Evolutionary conservation across 2,329 filamentous ascomycete genomes (phyloP).

Genomic region (Lachnellula cervina): DNA sequence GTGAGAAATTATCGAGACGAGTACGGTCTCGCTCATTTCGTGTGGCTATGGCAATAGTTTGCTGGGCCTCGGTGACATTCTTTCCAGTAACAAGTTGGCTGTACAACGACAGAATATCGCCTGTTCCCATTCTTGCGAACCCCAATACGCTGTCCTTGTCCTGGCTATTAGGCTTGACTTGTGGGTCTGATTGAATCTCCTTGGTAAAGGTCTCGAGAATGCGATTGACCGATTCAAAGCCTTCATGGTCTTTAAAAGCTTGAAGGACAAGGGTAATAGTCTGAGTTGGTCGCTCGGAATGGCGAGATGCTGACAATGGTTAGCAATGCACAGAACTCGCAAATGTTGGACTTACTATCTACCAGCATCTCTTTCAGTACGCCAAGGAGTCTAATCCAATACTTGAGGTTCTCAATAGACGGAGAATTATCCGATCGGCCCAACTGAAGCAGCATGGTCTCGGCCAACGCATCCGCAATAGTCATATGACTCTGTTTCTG

Average conservation of each 20-base stretch:
- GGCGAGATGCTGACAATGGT: slow-evolving; percentile 11
- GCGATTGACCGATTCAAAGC: slow-evolving; percentile 67
- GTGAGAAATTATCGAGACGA: slow-evolving; percentile 56
- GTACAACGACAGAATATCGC: slow-evolving; percentile 82
- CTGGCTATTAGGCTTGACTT: not conserved
- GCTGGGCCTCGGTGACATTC: slow-evolving; percentile 70
- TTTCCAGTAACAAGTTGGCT: slow-evolving; percentile 71
- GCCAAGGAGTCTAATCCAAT: slow-evolving; percentile 77
- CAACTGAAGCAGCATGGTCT: slow-evolving; percentile 65
- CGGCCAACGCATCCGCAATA: slow-evolving; percentile 63
- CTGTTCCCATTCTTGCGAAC: slow-evolving; percentile 54
- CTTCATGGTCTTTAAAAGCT: slow-evolving; percentile 78
- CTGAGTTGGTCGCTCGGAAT: slow-evolving; percentile 38
- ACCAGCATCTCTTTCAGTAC: slow-evolving; percentile 74
- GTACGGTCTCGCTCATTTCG: slow-evolving; percentile 51
- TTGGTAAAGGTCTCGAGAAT: slow-evolving; percentile 66
- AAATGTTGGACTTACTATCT: slow-evolving; percentile 46
- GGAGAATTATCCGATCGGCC: slow-evolving; percentile 38
- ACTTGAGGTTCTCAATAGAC: slow-evolving; percentile 64
- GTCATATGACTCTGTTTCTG: slow-evolving; percentile 48
- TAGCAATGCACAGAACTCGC: slow-evolving; percentile 4
- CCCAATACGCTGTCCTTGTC: slow-evolving; percentile 32
- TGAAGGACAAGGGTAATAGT: slow-evolving; percentile 73
- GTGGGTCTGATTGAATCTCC: slow-evolving; percentile 41
- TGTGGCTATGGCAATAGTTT: slow-evolving; percentile 49